Conservation (phyloP, 1,284 basidiomycete species). For the Puccinia hordei region DNA sequence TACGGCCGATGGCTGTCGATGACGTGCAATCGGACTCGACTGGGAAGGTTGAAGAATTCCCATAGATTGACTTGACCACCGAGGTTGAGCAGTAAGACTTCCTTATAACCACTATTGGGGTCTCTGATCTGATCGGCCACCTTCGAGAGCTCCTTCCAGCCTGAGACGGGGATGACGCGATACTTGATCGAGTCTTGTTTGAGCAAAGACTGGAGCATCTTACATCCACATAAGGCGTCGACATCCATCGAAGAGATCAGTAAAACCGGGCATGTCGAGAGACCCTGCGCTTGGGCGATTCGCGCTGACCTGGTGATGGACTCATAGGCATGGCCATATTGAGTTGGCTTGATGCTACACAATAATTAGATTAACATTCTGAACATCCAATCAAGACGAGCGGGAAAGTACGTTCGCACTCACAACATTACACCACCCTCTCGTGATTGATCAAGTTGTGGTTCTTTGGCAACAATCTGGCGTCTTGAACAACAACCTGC, state of each 20-base stretch:
- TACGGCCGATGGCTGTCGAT: slow-evolving; percentile 92
- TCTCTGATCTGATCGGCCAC: slow-evolving; percentile 34
- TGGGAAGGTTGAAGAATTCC: slow-evolving; percentile 60
- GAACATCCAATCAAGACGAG: not conserved
- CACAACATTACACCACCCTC: slow-evolving; percentile 5
- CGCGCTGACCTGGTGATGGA: slow-evolving; percentile 31
- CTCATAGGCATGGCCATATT: slow-evolving; percentile 40
- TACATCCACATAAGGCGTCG: slow-evolving; percentile 41
- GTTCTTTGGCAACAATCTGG: not conserved
- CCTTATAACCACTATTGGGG: slow-evolving; percentile 10
- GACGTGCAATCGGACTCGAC: slow-evolving; percentile 72
- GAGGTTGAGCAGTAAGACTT: slow-evolving; percentile 84
- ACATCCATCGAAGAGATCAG: slow-evolving; percentile 39
- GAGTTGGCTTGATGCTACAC: slow-evolving; percentile 34
- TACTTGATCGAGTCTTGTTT: slow-evolving; percentile 45
- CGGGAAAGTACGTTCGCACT: not conserved
- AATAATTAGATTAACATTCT: not conserved
- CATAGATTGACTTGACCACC: slow-evolving; percentile 84
- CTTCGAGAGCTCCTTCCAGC: slow-evolving; percentile 41
- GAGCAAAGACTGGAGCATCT: slow-evolving; percentile 41
- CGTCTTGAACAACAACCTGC: too few species aligned
- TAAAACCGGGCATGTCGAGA: slow-evolving; percentile 38
- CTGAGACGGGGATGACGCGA: slow-evolving; percentile 35
- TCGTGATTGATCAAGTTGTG: not conserved
- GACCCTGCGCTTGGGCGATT: slow-evolving; percentile 19